Conservation (phyloP, 441 rosid species). For the Breynia disticha region DNA sequence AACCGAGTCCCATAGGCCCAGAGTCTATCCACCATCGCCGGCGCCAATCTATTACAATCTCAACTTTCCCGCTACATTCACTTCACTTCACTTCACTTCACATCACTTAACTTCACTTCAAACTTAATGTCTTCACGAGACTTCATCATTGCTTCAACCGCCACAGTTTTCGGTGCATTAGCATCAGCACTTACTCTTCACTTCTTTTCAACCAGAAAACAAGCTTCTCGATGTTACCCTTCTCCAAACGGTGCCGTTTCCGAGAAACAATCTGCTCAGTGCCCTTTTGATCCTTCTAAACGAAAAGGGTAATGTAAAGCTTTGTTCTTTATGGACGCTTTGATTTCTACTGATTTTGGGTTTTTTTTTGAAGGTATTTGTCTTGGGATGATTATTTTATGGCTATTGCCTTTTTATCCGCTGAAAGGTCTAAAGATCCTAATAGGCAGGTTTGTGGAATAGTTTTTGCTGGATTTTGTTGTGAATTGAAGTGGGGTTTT, state of each 20-base stretch:
- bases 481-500: background rate
- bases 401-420: conserved; percentile 85
- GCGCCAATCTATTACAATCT: background rate
- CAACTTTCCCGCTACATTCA: conserved; percentile 32
- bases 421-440: conserved; percentile 90
- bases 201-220: conserved; percentile 33
- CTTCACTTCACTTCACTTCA: too few species aligned
- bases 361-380: conserved; percentile 46
- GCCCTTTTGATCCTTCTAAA: conserved; percentile 70
- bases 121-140: conserved; percentile 53
- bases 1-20: too few species aligned
- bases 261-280: conserved; percentile 22
- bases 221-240: conserved; percentile 19
- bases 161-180: conserved; percentile 55
- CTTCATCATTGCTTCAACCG: conserved; percentile 42
- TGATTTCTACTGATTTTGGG: background rate
- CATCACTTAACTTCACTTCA: conserved; percentile 7
- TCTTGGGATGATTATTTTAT: conserved; percentile 98
- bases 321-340: background rate
- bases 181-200: conserved; percentile 51
- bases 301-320: conserved; percentile 48
- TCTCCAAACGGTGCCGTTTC: conserved; percentile 27
- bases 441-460: conserved; percentile 79
- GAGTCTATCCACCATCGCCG: too few species aligned
- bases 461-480: background rate